A percentile compares a stretch with the other conserved stretches of the same genome.
These are phyloP conservation scores for Nicotiana tabacum DNA, from an alignment of 257 asterid species.

Conservation along the genomic window DNA sequence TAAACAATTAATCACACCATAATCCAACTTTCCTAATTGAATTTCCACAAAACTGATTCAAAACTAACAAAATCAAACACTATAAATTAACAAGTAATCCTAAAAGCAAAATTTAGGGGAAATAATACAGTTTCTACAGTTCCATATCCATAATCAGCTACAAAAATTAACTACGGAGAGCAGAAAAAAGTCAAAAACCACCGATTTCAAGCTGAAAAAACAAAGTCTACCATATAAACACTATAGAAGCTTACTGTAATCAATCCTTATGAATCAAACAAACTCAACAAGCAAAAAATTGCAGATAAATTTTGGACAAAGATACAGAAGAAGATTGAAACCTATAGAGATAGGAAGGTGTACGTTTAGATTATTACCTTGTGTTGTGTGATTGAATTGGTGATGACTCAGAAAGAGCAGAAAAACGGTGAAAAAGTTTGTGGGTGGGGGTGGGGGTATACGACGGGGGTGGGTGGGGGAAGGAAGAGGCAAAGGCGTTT, in stretches of 20 bases:
- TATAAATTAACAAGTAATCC: background rate
- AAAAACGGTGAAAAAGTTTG: constrained; percentile 2
- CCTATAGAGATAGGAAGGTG: background rate
- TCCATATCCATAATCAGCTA: background rate
- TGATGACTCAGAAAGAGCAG: background rate
- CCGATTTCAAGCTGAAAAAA: background rate
- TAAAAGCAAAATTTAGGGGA: background rate
- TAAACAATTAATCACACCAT: background rate
- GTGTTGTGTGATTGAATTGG: background rate
- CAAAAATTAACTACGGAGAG: background rate
- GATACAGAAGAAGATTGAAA: background rate
- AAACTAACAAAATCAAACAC: background rate
- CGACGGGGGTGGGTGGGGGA: background rate
- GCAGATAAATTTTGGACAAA: background rate
- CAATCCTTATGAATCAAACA: background rate
- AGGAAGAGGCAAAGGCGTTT: background rate
- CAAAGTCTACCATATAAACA: background rate
- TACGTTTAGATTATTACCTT: background rate
- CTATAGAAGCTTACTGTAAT: background rate
- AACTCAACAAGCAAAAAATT: background rate
- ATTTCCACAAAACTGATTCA: background rate
- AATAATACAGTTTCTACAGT: background rate
- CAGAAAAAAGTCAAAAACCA: background rate
- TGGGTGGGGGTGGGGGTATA: background rate
- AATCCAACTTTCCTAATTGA: background rate